Evolutionary conservation across 1,139 yeast genomes (phyloP), one percentile per base, ranked within the genome.

Genomic region (Suhomyces guaymorum): DNA sequence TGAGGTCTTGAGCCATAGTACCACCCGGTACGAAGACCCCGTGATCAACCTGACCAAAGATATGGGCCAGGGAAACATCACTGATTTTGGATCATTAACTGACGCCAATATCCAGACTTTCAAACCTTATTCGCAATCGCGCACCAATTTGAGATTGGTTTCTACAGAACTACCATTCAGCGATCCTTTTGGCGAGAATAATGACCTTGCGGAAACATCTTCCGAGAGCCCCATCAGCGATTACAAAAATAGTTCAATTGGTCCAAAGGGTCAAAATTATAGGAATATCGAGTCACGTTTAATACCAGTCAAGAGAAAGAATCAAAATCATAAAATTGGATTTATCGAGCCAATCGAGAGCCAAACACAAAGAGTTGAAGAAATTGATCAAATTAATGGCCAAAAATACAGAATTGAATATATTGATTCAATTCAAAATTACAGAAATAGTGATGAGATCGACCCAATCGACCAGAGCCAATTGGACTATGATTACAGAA

Each of bases 91-190:
- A 7, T 50, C 59, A 8, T 38, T 57, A 6, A 46, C 46, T 7
- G 54, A 56, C 30, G 54, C 61, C 5, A 49, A 53, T 32, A 43
- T 57, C 12, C 62, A 57, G 40, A 44, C 50, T 2, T 48, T 46
- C 41, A 49, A 44, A 28, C 41, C 48, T 3, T 43, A 47, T 12
- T 34, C 47, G 9, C 22, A 22, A 8, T 37, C 49, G 5, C 32
- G 30, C 11, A 11, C 37, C 15, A 35, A 36, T 20, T 30, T 42
- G 24, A 41, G 32, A 22, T 32, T 38, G 7, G 28, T 39, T 3
- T 29, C 30, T 14, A 22, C 32, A 5, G 28, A 20, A 23, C 30
- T 21, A 5, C 21, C n/a, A 21, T 6, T 7, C 23, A 9, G 5
- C 11, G 12, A 21, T 5, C 10, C 6, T 6, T 10, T 21, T 21